Percentiles rank a stretch among this genome's conserved stretches.
Conservation (phyloP, 2,329 filamentous ascomycete genomes). For the Paecilomyces sp. region DNA sequence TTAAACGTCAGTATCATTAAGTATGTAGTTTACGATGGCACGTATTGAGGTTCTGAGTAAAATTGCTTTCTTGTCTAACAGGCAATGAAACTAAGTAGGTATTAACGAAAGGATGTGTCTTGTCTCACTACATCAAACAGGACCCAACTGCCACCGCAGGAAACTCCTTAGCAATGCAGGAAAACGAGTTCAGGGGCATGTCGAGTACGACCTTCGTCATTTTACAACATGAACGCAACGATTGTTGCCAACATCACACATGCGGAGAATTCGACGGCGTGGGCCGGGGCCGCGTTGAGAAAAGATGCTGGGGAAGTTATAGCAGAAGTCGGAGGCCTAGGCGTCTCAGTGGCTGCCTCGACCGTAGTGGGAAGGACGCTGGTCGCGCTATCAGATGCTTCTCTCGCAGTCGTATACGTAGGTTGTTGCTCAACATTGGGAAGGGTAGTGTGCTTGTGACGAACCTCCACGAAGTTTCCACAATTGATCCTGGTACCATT, state of each 20-base stretch:
- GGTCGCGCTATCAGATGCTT: neutral
- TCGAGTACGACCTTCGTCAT: neutral
- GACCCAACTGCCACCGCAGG: neutral
- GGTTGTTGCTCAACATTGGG: neutral
- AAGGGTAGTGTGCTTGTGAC: slow-evolving; percentile 9
- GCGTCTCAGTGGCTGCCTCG: neutral
- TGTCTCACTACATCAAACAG: neutral
- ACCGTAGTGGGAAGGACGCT: neutral
- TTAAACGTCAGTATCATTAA: neutral
- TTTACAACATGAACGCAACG: neutral
- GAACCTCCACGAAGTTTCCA: slow-evolving; percentile 44
- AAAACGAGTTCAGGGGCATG: neutral
- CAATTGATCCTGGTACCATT: slow-evolving; percentile 51
- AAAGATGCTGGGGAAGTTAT: neutral
- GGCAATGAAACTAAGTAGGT: neutral
- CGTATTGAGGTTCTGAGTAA: neutral
- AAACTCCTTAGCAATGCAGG: neutral
- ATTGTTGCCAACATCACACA: neutral
- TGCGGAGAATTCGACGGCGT: neutral
- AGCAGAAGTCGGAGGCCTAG: neutral
- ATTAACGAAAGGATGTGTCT: neutral
- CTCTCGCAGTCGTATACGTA: neutral
- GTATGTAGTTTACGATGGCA: neutral
- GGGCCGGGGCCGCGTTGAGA: neutral
- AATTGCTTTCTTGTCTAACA: neutral